Evolutionary conservation across 1,284 basidiomycete species (phyloP), one percentile per base, ranked within the genome.

Genomic region (Phylloporus sp.): DNA sequence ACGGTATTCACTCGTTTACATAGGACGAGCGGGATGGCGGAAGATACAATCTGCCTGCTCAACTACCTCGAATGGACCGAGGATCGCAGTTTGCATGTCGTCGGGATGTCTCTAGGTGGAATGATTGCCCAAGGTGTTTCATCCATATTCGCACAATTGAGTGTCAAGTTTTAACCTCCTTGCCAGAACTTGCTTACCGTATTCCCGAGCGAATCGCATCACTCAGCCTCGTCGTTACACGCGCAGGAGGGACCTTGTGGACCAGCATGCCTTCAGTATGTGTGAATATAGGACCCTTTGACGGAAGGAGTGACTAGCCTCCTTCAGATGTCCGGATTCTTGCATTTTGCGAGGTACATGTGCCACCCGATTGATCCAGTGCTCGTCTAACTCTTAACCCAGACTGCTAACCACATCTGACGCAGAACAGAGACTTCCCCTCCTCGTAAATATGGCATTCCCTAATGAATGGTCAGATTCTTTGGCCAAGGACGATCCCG

Each of bases 31-130:
- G 88, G 82, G 1, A 94, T 95, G 92, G 94, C 94, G 6, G 81
- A 87, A 65, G 95, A 96, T 68, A 80, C 83, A 5, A 78, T 93
- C 42, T 85, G 83, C 6, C 79, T 96, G 22, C 79, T 95, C 12
- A 82, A 94, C 66, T 84, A 87, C 67, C 66, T 96, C 4, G 88
- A 85, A 0, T 96, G 94, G 94, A 91, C 82, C 0, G 80, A 72
- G 18, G 75, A 84, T 46, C 80, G 82, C 13, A 83, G 83, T 49
- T 55, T 96, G 2, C 88, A 96, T 70, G 76, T 96, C 24, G 89
- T 95, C 18, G 93, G 95, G 2, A 80, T 90, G 12, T 93, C 91
- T 47, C 80, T 96, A 55, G 95, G 94, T 11, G 94, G 94, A 20
- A 95, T 95, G 93, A 94, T 95, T 63, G 85, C 90, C 0, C 88